Evolutionary conservation across 768 basidiomycete species (phyloP).

Genomic region (Tylopilus sp.): DNA sequence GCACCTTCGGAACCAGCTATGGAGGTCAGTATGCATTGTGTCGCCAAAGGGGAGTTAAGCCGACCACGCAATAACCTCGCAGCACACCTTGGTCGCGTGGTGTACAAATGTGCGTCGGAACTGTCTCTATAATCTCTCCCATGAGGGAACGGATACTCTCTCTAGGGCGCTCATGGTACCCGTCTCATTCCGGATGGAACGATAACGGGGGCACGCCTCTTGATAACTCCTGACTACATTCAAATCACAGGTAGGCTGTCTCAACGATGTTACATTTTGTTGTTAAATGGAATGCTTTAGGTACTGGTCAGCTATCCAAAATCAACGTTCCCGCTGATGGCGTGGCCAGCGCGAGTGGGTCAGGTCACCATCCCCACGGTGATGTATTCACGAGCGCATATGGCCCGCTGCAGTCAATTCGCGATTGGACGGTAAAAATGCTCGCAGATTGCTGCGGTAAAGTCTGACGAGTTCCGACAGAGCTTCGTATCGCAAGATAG

Average conservation of each 20-base stretch:
- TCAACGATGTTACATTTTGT: slow-evolving; percentile 14
- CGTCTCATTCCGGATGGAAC: slow-evolving; percentile 70
- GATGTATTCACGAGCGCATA: slow-evolving; percentile 75
- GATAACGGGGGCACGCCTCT: slow-evolving; percentile 65
- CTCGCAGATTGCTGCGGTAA: slow-evolving; percentile 1
- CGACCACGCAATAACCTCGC: slow-evolving; percentile 14
- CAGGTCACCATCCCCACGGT: slow-evolving; percentile 61
- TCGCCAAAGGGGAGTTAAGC: slow-evolving; percentile 6
- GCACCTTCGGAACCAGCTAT: slow-evolving; percentile 53
- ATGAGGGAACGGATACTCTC: neutral
- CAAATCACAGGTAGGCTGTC: slow-evolving; percentile 55
- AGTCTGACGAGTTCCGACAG: slow-evolving; percentile 31
- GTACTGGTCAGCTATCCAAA: slow-evolving; percentile 60
- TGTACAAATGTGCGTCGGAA: slow-evolving; percentile 39
- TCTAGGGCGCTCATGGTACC: slow-evolving; percentile 54
- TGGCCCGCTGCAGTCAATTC: slow-evolving; percentile 52
- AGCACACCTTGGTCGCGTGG: slow-evolving; percentile 52
- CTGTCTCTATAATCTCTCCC: neutral
- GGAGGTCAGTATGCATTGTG: slow-evolving; percentile 43
- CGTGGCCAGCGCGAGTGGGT: slow-evolving; percentile 51
- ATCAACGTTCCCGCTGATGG: slow-evolving; percentile 64
- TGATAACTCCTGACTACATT: slow-evolving; percentile 71
- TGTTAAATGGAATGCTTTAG: slow-evolving; percentile 37
- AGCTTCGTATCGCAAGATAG: slow-evolving; percentile 56
- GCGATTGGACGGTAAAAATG: slow-evolving; percentile 65